Conservation (phyloP, 2,329 filamentous ascomycete species). For the Periconia sp. region DNA sequence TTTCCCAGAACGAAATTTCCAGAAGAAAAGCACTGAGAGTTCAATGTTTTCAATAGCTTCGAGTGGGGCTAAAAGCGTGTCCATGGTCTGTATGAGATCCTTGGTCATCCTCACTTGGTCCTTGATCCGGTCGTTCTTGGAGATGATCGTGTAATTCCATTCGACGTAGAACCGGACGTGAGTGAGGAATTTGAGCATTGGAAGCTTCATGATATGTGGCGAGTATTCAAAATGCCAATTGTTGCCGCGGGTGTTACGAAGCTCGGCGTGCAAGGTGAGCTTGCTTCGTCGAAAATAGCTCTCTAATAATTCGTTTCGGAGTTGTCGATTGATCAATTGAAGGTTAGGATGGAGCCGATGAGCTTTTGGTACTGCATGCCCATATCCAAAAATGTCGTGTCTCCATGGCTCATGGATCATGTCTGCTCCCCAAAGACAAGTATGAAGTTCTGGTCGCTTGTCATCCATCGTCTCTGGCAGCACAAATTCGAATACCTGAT, state of each 20-base stretch:
- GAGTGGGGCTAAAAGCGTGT: constrained; percentile 31
- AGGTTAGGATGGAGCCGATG: constrained; percentile 28
- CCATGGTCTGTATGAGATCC: constrained; percentile 38
- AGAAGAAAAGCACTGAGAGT: constrained; percentile 42
- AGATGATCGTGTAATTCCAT: constrained; percentile 39
- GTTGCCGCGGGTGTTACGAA: constrained; percentile 36
- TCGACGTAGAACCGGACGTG: constrained; percentile 43
- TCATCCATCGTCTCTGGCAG: constrained; percentile 22
- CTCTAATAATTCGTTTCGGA: constrained; percentile 35
- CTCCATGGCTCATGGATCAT: constrained; percentile 44
- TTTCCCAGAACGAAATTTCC: constrained; percentile 40
- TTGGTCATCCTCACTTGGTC: constrained; percentile 41
- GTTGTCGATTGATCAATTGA: constrained; percentile 38
- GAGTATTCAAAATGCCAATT: constrained; percentile 42
- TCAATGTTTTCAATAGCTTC: constrained; percentile 37
- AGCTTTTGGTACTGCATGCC: constrained; percentile 25
- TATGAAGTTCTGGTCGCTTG: constrained; percentile 38
- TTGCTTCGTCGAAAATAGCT: constrained; percentile 36
- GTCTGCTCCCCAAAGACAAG: constrained; percentile 42
- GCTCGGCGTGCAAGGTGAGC: constrained; percentile 40
- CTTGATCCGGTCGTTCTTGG: constrained; percentile 26
- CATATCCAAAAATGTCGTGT: constrained; percentile 42
- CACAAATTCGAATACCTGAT: constrained; percentile 33
- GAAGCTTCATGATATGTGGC: constrained; percentile 39
- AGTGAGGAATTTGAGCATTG: constrained; percentile 34